These are phyloP conservation scores for Ceratocystis huliohia DNA, from an alignment of 2,329 filamentous ascomycete genomes.

Conservation along the genomic window DNA sequence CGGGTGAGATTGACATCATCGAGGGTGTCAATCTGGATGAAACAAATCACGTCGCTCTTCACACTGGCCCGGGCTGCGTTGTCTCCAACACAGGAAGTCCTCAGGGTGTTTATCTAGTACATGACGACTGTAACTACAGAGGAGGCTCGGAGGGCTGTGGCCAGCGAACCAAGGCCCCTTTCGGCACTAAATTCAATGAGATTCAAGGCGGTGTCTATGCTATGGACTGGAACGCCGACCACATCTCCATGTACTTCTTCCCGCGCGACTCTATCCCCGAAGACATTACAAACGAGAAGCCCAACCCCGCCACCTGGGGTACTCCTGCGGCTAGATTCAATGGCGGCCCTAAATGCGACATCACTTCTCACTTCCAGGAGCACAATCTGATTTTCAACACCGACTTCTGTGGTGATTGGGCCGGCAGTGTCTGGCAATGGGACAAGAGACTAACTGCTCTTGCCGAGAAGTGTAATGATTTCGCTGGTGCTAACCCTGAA, in stretches of 20 bases:
- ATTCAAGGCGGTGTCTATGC: constrained; percentile 58
- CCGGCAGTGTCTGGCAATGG: constrained; percentile 40
- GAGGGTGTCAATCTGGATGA: constrained; percentile 58
- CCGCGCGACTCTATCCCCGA: constrained; percentile 49
- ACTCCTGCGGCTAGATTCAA: constrained; percentile 55
- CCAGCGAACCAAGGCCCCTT: constrained; percentile 40
- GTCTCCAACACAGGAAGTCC: constrained; percentile 42
- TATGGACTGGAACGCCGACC: constrained; percentile 59
- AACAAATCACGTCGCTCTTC: constrained; percentile 53
- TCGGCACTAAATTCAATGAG: constrained; percentile 59
- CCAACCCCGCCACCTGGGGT: constrained; percentile 56
- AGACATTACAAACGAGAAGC: constrained; percentile 47
- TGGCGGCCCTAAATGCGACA: constrained; percentile 54
- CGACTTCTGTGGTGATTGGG: constrained; percentile 57
- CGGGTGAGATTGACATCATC: constrained; percentile 68
- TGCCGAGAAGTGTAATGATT: constrained; percentile 48
- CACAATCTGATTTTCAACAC: constrained; percentile 72
- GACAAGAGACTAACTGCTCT: constrained; percentile 47
- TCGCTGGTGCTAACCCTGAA: constrained; percentile 53
- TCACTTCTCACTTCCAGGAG: constrained; percentile 54
- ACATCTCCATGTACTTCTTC: constrained; percentile 76
- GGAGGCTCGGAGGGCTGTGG: constrained; percentile 47
- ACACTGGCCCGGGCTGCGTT: constrained; percentile 49
- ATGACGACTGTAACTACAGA: constrained; percentile 44
- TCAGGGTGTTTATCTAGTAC: constrained; percentile 34